Evolutionary conservation across 139 green algal genomes (phyloP).

Genomic region (Chlamydomonas incerta): DNA sequence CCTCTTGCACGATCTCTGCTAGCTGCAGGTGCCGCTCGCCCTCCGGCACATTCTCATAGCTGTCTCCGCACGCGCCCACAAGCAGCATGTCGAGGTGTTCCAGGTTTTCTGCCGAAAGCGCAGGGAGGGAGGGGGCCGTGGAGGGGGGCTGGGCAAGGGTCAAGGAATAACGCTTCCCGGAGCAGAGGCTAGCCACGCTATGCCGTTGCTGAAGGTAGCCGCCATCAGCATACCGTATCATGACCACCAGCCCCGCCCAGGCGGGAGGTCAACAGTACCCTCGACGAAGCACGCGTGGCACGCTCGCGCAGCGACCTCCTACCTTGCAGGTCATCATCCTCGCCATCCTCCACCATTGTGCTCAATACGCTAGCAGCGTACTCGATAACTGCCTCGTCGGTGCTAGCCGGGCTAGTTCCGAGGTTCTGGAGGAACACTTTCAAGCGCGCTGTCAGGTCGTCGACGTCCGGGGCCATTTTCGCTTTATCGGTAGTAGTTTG

Average conservation of each 20-base stretch:
- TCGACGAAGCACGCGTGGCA: neutral
- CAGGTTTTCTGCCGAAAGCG: neutral
- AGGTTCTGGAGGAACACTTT: too few species aligned
- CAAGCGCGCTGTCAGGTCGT: too few species aligned
- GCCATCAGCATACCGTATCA: too few species aligned
- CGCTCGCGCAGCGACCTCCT: too few species aligned
- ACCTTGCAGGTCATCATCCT: neutral
- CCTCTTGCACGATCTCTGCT: neutral
- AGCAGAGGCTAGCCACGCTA: too few species aligned
- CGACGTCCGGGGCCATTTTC: too few species aligned
- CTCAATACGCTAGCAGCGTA: neutral
- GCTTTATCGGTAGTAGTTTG: too few species aligned
- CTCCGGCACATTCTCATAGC: neutral
- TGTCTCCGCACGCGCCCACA: neutral
- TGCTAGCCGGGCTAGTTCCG: too few species aligned
- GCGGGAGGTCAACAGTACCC: neutral
- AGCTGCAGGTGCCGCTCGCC: neutral
- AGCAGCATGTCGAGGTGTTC: slow-evolving; percentile 9
- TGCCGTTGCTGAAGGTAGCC: too few species aligned
- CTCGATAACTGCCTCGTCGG: slow-evolving; percentile 1
- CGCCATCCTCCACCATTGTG: neutral
- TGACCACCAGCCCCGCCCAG: too few species aligned
- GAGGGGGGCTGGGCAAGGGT: too few species aligned
- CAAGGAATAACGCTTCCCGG: too few species aligned
- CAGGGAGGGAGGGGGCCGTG: neutral